Evolutionary conservation across 225 moss, liverwort and hornwort species (phyloP), one percentile per base, ranked within the genome.

Genomic region (Sphagnum tenellum): DNA sequence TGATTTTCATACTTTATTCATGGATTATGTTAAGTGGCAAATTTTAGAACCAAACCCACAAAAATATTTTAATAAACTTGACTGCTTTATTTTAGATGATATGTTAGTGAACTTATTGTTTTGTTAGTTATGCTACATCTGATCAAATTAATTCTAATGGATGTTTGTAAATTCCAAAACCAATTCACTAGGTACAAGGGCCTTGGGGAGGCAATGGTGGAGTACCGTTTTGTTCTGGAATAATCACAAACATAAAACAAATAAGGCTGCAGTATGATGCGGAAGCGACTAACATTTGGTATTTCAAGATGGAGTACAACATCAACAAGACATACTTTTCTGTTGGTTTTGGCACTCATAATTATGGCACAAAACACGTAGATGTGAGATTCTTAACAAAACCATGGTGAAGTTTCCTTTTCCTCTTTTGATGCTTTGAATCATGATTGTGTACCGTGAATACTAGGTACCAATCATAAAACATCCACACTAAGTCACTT

Each of bases 131-230:
- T 59, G 59, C 11, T n/a, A 59, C 29, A 29, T 29, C 29, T 29
- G 29, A 29, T 29, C 29, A 29, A 29, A 29, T 29, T 29, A 59
- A 59, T 29, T n/a, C 59, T 5, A 10, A n/a, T 10, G n/a, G 6
- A 10, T 59, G 6, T 59, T 14, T 5, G 5, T 5, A 8, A 9
- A 62, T 9, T 47, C 47, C 62, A 46, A 46, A 46, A 12, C 6
- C 62, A 62, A 46, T 62, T 62, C 45, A 64, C 45, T 56, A 66
- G 66, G 55, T 54, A n/a, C 66, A 55, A 47, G 66, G 56, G 10
- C 66, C 66, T 55, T 66, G 66, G 66, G 66, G 66, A 45, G 66
- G 66, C 45, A 2, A 54, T 4, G 66, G 56, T 45, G 66, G 66
- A 55, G 8, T 5, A 8, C 46, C 5, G 10, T 66, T 66, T 12